phyloP scores from a whole-genome alignment of 2,329 filamentous ascomycete genomes.

The Tolypocladium ovalisporum region DNA sequence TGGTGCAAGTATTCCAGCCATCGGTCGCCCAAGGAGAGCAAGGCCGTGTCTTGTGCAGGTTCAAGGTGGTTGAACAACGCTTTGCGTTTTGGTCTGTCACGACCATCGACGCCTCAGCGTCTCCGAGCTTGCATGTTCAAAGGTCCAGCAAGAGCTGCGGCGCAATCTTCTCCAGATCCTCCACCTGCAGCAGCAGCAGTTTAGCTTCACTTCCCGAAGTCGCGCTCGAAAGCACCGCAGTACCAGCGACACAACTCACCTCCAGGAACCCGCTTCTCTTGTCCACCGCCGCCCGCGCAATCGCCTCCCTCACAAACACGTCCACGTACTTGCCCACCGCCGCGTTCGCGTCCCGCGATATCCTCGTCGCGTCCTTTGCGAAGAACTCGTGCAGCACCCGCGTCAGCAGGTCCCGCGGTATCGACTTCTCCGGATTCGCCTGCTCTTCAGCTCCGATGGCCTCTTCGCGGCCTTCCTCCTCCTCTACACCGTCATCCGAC shows the following conservation, averaged over 20 bases:
- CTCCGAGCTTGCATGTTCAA: constrained; percentile 26
- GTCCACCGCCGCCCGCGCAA: constrained; percentile 67
- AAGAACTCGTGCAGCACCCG: constrained; percentile 74
- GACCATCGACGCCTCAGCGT: background rate
- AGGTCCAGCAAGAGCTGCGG: constrained; percentile 82
- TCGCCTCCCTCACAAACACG: constrained; percentile 79
- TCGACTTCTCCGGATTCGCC: constrained; percentile 31
- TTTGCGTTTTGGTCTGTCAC: background rate
- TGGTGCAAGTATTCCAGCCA: background rate
- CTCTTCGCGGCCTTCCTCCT: constrained; percentile 4
- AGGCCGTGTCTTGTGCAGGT: background rate
- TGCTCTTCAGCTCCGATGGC: constrained; percentile 18
- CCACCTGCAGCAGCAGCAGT: constrained; percentile 42
- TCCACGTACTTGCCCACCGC: constrained; percentile 80
- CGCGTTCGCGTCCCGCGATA: constrained; percentile 66
- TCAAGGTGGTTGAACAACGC: background rate
- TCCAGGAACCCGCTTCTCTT: constrained; percentile 62
- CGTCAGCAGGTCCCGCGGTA: constrained; percentile 66
- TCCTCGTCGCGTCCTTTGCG: constrained; percentile 55
- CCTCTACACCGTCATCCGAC: constrained; percentile 19
- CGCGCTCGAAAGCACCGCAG: background rate
- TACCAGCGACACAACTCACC: constrained; percentile 34
- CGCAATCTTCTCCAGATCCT: constrained; percentile 81
- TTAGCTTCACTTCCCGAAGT: background rate
- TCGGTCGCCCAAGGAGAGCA: background rate